phyloP scores from a whole-genome alignment of 352 stramenopile genomes.

The Pythium oligandrum region DNA sequence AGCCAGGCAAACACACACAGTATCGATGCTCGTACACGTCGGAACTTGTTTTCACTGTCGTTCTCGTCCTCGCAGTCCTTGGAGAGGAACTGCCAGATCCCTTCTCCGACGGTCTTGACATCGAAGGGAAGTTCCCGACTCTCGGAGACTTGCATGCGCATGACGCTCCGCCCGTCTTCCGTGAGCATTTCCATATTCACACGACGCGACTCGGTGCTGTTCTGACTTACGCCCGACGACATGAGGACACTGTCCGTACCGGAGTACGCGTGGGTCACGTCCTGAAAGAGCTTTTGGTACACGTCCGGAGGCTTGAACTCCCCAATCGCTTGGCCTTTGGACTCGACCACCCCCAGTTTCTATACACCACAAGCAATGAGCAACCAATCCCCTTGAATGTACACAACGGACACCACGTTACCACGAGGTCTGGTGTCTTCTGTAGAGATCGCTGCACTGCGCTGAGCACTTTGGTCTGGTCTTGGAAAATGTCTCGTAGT shows the following conservation, averaged over 20 bases:
- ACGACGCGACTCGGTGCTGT: conserved; percentile 21
- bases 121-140: conserved; percentile 28
- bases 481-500: conserved; percentile 36
- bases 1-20: not conserved
- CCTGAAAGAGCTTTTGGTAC: conserved; percentile 33
- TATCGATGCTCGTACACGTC: conserved; percentile 20
- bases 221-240: conserved; percentile 15
- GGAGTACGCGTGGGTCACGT: conserved; percentile 27
- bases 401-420: conserved; percentile 3
- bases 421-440: conserved; percentile 18
- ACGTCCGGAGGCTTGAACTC: conserved; percentile 13
- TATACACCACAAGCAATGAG: conserved; percentile 1
- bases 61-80: not conserved
- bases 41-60: conserved; percentile 18
- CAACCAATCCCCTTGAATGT: not conserved
- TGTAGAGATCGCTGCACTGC: conserved; percentile 14
- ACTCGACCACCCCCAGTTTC: conserved; percentile 17
- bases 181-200: conserved; percentile 43
- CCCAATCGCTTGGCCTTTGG: not conserved
- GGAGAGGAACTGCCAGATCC: conserved; percentile 32
- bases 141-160: conserved; percentile 44
- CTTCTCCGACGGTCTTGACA: conserved; percentile 22
- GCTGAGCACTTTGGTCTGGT: conserved; percentile 19
- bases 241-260: conserved; percentile 27
- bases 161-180: conserved; percentile 24